Evolutionary conservation across 352 stramenopile species (phyloP).

Genomic region (Globisporangium spinosum): DNA sequence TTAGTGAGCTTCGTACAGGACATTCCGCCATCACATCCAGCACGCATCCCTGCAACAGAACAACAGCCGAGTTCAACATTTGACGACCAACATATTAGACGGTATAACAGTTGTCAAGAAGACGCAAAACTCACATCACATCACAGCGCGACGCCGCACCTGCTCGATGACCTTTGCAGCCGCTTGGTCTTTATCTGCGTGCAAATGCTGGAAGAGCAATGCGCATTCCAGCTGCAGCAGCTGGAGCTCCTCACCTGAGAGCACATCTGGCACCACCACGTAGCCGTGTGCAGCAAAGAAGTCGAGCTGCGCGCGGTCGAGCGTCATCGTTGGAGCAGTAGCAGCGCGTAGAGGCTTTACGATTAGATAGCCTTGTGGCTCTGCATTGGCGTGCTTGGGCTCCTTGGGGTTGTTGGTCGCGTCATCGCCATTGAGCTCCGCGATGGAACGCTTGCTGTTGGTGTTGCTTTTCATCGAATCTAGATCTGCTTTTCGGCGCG

Average conservation of each 20-base stretch:
- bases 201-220: conserved; percentile 19
- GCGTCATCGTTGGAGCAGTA: background rate
- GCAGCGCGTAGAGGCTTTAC: too few relatives aligned
- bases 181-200: conserved; percentile 13
- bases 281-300: conserved; percentile 22
- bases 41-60: conserved; percentile 38
- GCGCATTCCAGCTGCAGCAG: conserved; percentile 39
- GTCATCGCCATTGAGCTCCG: background rate
- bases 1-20: conserved; percentile 26
- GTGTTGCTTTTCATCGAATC: background rate
- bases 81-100: background rate
- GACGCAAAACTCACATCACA: background rate
- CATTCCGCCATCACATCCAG: conserved; percentile 53
- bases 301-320: background rate
- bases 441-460: background rate
- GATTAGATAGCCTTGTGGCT: background rate
- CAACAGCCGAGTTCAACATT: background rate
- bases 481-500: background rate
- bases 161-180: conserved; percentile 24
- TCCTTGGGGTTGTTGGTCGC: background rate
- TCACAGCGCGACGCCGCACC: conserved; percentile 4
- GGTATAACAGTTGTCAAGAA: background rate
- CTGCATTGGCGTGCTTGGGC: background rate
- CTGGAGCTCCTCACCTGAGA: conserved; percentile 35
- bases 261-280: conserved; percentile 27